Evolutionary conservation across 192 early-diverging fungal genomes (phyloP), one percentile per base, ranked within the genome.

Genomic region (Jimgerdemannia lactiflua): DNA sequence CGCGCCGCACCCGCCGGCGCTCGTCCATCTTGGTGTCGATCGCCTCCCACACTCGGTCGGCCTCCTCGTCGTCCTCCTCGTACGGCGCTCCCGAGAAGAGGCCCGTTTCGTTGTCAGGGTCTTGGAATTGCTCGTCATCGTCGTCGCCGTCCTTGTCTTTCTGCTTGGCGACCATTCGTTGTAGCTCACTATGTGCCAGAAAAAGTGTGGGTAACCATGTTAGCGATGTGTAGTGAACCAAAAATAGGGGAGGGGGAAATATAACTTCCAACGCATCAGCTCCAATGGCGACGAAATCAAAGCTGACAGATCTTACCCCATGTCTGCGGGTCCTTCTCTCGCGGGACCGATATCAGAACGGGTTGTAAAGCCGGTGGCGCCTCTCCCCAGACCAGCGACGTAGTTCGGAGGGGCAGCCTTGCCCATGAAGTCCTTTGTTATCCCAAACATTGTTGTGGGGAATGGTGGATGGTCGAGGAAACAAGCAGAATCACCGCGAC

Each of bases 331-430:
- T 42, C 87, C 80, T 76, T 99, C 97, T 74, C 95, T 90, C 4
- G 96, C 98, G 39, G 97, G 96, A 67, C 98, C 98, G 74, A 99
- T 96, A 86, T 99, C 98, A 7, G 96, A 96, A 39, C 96, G 92
- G 39, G 98, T 99, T 11, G 98, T 99, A 77, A 99, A 99, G 7
- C 98, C 98, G 8, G 95, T 94, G 1, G 98, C 98, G 75, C 89
- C 98, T 80, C 98, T 91, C 14, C 98, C 98, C 7, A 99, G 84
- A 77, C 98, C 98, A 29, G 98, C 98, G 74, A 99, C 95, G 77
- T 99, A 99, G 76, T 94, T 94, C 39, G 96, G 94, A 2, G 98
- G 98, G 4, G 98, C 92, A 68, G 94, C 91, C 80, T 94, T 97
- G 68, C 90, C 91, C 78, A 99, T 75, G 83, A 97, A 99, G 80